Conservation (phyloP, 257 asterid genomes). For the Solanum tarapatanum region DNA sequence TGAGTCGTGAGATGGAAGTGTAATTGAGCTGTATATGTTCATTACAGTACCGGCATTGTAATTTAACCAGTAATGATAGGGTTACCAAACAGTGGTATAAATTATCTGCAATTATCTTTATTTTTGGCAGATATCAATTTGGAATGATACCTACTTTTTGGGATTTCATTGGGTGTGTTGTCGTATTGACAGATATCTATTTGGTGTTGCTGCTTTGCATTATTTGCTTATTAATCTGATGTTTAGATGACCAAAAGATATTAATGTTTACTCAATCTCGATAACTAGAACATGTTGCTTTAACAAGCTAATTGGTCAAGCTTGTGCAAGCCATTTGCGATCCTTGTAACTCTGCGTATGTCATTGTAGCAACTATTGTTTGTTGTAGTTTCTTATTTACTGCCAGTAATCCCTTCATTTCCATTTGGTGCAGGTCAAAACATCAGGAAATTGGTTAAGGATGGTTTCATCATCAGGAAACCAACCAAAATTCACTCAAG, state of each 20-base stretch:
- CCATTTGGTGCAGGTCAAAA: not conserved
- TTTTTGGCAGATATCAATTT: not conserved
- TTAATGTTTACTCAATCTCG: not conserved
- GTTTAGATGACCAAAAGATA: not conserved
- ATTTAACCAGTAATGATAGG: not conserved
- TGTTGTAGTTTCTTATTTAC: not conserved
- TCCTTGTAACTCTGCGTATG: not conserved
- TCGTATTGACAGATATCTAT: not conserved
- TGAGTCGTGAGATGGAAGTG: not conserved
- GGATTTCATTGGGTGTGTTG: not conserved
- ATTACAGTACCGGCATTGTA: not conserved
- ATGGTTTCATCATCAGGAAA: slow-evolving; percentile 1
- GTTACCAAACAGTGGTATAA: not conserved
- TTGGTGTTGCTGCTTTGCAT: not conserved
- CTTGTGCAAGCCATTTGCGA: not conserved
- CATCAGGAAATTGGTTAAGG: not conserved
- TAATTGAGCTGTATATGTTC: not conserved
- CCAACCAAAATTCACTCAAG: slow-evolving; percentile 3
- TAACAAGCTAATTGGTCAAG: not conserved
- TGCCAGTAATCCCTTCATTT: no score
- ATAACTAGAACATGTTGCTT: not conserved
- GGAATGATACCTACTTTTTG: not conserved
- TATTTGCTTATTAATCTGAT: not conserved
- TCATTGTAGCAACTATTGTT: not conserved
- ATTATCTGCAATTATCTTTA: not conserved